Conservation (phyloP, 495 filamentous ascomycete species). For the Cryomyces antarcticus region DNA sequence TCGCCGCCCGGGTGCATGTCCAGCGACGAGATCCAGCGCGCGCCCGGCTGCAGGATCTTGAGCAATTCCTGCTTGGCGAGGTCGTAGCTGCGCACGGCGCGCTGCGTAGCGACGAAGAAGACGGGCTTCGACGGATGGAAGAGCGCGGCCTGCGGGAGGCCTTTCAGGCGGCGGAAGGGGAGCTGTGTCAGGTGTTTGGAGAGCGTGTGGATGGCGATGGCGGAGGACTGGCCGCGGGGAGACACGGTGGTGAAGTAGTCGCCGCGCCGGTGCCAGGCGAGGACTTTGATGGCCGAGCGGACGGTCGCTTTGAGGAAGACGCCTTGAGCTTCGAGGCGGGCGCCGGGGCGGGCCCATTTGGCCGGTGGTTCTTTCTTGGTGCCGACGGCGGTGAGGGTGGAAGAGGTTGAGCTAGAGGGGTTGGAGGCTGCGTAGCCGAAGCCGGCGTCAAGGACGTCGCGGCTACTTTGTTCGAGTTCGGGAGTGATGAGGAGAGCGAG, state of each 20-base stretch:
- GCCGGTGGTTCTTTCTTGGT: constrained; percentile 53
- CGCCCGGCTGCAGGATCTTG: constrained; percentile 80
- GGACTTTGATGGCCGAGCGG: constrained; percentile 67
- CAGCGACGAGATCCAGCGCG: constrained; percentile 84
- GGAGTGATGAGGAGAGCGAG: constrained; percentile 30
- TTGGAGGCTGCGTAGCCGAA: constrained; percentile 71
- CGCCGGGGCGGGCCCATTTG: constrained; percentile 63
- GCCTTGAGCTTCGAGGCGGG: constrained; percentile 52
- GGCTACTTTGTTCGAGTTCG: constrained; percentile 49
- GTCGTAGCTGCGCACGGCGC: constrained; percentile 80
- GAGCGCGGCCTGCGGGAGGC: constrained; percentile 68
- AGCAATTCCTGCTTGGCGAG: constrained; percentile 70
- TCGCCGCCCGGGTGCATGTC: constrained; percentile 85
- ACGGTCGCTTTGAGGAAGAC: constrained; percentile 61
- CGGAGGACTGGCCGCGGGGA: constrained; percentile 50
- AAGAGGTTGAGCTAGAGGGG: not conserved
- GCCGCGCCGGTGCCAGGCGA: constrained; percentile 84
- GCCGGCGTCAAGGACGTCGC: constrained; percentile 61
- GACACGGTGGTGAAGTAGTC: constrained; percentile 91
- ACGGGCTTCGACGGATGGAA: constrained; percentile 89
- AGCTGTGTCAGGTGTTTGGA: constrained; percentile 87
- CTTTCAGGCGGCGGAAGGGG: constrained; percentile 71
- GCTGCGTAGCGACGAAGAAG: constrained; percentile 90
- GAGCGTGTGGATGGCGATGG: constrained; percentile 89
- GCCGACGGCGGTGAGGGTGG: constrained; percentile 34